Percentiles rank a stretch among this genome's conserved stretches.
Conservation (phyloP, 2,329 filamentous ascomycete genomes). For the Thelonectria discophora region DNA sequence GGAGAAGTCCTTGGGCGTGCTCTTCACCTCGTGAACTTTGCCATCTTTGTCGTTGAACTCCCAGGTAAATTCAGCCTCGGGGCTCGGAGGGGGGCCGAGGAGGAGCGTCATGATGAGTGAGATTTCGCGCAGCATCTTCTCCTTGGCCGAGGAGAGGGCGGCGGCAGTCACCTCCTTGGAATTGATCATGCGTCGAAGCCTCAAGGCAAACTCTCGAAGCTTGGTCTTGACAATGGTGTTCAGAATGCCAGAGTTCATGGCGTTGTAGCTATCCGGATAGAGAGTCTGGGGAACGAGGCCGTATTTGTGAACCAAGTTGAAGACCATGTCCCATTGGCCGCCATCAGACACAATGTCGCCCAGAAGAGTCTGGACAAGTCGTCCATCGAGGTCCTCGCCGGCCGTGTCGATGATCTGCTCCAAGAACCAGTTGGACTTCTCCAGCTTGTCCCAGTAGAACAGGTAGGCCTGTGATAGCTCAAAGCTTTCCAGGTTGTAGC, state of each 20-base stretch:
- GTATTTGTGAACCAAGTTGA: slow-evolving; percentile 86
- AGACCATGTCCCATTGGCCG: slow-evolving; percentile 93
- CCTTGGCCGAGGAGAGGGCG: slow-evolving; percentile 64
- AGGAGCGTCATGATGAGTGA: slow-evolving; percentile 83
- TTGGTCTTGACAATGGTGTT: slow-evolving; percentile 83
- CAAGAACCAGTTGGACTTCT: slow-evolving; percentile 90
- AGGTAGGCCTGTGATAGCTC: slow-evolving; percentile 89
- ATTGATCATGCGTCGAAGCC: slow-evolving; percentile 67
- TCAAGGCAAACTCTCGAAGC: slow-evolving; percentile 84
- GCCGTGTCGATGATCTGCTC: slow-evolving; percentile 83
- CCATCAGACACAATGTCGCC: slow-evolving; percentile 78
- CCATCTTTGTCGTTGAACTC: slow-evolving; percentile 76
- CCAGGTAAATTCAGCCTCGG: slow-evolving; percentile 79
- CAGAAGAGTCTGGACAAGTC: slow-evolving; percentile 77
- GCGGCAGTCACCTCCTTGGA: slow-evolving; percentile 45
- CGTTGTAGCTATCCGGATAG: slow-evolving; percentile 85
- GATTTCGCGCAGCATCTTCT: slow-evolving; percentile 80
- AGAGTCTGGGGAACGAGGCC: slow-evolving; percentile 84
- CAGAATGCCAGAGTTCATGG: slow-evolving; percentile 73
- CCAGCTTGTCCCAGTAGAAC: slow-evolving; percentile 94
- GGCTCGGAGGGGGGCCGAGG: slow-evolving; percentile 79
- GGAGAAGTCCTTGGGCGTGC: slow-evolving; percentile 77
- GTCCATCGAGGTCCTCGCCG: slow-evolving; percentile 73
- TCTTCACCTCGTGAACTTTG: slow-evolving; percentile 67
- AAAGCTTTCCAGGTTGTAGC: slow-evolving; percentile 78